Percentiles rank a stretch among this genome's conserved stretches.
phyloP scores from a whole-genome alignment of 768 basidiomycete species.

The Clavulina sp. region DNA sequence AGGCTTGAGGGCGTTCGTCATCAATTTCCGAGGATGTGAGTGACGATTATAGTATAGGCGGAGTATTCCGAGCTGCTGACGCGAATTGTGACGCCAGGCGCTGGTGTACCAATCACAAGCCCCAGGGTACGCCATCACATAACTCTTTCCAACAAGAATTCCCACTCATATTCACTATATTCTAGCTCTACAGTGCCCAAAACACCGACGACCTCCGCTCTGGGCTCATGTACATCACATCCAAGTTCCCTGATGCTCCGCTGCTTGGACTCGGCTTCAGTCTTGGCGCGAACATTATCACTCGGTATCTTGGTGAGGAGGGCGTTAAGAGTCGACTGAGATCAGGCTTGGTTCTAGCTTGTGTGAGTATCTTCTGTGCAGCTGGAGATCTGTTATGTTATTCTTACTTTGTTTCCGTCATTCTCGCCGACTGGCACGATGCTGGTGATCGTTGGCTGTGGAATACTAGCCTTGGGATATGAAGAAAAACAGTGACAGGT shows the following conservation, averaged over 20 bases:
- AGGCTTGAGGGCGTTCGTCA: constrained; percentile 71
- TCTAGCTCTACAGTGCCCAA: constrained; percentile 43
- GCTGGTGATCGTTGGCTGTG: constrained; percentile 9
- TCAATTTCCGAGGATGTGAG: constrained; percentile 71
- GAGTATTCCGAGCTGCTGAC: background rate
- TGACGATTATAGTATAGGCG: background rate
- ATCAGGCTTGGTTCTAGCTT: constrained; percentile 53
- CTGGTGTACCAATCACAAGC: constrained; percentile 66
- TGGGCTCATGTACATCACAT: constrained; percentile 58
- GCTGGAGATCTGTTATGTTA: background rate
- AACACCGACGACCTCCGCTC: constrained; percentile 80
- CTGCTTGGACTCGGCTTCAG: constrained; percentile 88
- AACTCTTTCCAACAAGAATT: constrained; percentile 13
- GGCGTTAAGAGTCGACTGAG: constrained; percentile 40
- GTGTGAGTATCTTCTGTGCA: constrained; percentile 32
- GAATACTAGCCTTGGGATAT: constrained; percentile 8
- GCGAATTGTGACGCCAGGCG: constrained; percentile 30
- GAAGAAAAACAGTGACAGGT: constrained; percentile 6
- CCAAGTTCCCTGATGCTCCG: constrained; percentile 59
- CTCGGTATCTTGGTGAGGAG: constrained; percentile 79
- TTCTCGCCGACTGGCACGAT: constrained; percentile 9
- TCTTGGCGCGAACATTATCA: constrained; percentile 80
- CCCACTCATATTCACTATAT: constrained; percentile 13
- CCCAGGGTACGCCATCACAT: constrained; percentile 38
- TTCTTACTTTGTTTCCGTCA: background rate